These are phyloP conservation scores for Neckera pumila DNA, from an alignment of 225 moss, liverwort and hornwort genomes.

Conservation along the genomic window DNA sequence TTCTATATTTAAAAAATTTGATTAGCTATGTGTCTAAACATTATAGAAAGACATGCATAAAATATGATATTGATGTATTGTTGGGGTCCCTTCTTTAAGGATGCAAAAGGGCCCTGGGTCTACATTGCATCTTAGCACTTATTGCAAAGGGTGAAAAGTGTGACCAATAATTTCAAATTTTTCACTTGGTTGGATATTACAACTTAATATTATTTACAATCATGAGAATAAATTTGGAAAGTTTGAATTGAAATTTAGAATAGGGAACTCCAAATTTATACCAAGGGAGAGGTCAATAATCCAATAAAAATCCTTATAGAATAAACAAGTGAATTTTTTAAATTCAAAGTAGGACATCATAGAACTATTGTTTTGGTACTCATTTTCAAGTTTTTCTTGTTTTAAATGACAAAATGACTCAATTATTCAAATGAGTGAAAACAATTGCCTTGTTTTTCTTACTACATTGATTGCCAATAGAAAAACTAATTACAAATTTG, in stretches of 20 bases:
- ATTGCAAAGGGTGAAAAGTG: background rate
- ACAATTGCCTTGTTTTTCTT: background rate
- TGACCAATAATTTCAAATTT: background rate
- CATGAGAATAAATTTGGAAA: background rate
- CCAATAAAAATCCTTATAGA: background rate
- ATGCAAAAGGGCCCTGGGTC: rapidly evolving
- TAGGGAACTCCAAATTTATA: background rate
- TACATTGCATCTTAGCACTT: background rate
- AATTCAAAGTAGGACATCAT: background rate
- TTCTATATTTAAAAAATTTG: background rate
- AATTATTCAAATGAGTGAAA: background rate
- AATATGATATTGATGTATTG: background rate
- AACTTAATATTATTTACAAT: background rate
- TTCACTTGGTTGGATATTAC: background rate
- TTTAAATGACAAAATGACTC: background rate
- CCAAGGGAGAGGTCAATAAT: background rate
- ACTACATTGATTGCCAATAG: background rate
- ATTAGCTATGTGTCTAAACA: rapidly evolving
- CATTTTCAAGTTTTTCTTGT: background rate
- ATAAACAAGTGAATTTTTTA: no score
- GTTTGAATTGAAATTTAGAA: background rate
- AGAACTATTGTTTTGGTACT: background rate
- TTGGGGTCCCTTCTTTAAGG: background rate
- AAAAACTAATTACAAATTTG: background rate
- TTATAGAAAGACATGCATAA: background rate